These are phyloP conservation scores for Rhodotorula taiwanensis DNA, from an alignment of 768 basidiomycete species.

Conservation along the genomic window DNA sequence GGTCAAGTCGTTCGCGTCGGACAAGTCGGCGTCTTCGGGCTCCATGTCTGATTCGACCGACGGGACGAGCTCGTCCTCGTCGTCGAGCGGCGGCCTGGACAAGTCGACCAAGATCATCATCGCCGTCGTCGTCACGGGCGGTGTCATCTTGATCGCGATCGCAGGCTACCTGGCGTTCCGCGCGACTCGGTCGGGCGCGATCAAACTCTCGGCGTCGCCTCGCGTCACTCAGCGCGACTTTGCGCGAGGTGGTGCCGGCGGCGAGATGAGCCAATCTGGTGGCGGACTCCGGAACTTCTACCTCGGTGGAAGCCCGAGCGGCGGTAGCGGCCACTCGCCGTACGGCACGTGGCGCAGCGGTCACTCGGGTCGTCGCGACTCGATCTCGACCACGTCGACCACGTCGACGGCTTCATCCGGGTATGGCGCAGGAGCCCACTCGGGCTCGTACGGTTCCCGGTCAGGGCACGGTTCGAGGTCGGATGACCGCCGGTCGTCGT, in stretches of 20 bases:
- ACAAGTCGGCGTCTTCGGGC: conserved; percentile 4
- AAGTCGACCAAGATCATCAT: conserved; percentile 41
- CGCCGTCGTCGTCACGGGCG: conserved; percentile 38
- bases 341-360: background rate
- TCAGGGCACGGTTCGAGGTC: background rate
- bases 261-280: background rate
- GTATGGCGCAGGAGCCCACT: background rate
- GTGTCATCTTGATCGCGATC: conserved; percentile 35
- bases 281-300: conserved; percentile 19
- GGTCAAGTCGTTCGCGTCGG: conserved; percentile 22
- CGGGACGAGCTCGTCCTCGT: background rate
- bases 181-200: conserved; percentile 29
- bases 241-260: background rate
- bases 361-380: conserved; percentile 8
- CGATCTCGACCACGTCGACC: conserved; percentile 17
- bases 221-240: conserved; percentile 1
- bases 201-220: conserved; percentile 15
- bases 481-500: conserved; percentile 22
- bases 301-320: conserved; percentile 5
- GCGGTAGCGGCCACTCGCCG: background rate
- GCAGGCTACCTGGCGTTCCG: conserved; percentile 38
- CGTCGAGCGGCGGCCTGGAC: background rate
- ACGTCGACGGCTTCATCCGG: conserved; percentile 7
- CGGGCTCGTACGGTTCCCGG: background rate
- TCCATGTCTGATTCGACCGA: conserved; percentile 5